Conservation (phyloP, 352 stramenopile species). For the Globisporangium recalcitrans region DNA sequence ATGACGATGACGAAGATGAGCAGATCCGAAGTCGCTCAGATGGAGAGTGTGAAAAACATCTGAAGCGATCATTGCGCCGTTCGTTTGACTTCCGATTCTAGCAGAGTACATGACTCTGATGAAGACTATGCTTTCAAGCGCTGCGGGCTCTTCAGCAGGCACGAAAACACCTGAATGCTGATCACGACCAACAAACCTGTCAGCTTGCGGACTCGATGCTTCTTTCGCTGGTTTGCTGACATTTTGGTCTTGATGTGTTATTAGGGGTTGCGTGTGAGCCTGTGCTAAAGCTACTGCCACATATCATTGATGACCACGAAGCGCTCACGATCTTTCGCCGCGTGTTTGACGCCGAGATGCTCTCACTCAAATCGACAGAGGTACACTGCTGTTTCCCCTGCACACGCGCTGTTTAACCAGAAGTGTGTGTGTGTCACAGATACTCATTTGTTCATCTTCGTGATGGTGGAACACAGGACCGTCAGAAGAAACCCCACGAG, state of each 20-base stretch:
- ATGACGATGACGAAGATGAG: slow-evolving; percentile 18
- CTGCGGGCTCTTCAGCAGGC: slow-evolving; percentile 40
- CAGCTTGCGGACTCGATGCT: not conserved
- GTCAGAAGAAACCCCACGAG: slow-evolving; percentile 55
- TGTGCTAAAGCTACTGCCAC: slow-evolving; percentile 58
- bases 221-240: not conserved
- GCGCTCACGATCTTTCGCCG: slow-evolving; percentile 55
- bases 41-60: slow-evolving; percentile 48
- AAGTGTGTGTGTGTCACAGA: not conserved
- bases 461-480: slow-evolving; percentile 27
- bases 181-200: not conserved
- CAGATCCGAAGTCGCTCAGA: slow-evolving; percentile 39
- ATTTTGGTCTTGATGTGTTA: not conserved
- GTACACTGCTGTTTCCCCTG: slow-evolving; percentile 19
- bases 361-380: slow-evolving; percentile 32
- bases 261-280: slow-evolving; percentile 57
- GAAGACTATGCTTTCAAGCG: slow-evolving; percentile 42
- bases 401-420: too few relatives aligned
- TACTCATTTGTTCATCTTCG: not conserved
- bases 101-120: slow-evolving; percentile 72
- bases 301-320: slow-evolving; percentile 68
- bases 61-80: slow-evolving; percentile 63
- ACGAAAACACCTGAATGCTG: not conserved
- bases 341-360: slow-evolving; percentile 53
- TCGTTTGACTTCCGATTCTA: slow-evolving; percentile 55